phyloP scores from a whole-genome alignment of 2,329 filamentous ascomycete species.

The Colletotrichum sp. region DNA sequence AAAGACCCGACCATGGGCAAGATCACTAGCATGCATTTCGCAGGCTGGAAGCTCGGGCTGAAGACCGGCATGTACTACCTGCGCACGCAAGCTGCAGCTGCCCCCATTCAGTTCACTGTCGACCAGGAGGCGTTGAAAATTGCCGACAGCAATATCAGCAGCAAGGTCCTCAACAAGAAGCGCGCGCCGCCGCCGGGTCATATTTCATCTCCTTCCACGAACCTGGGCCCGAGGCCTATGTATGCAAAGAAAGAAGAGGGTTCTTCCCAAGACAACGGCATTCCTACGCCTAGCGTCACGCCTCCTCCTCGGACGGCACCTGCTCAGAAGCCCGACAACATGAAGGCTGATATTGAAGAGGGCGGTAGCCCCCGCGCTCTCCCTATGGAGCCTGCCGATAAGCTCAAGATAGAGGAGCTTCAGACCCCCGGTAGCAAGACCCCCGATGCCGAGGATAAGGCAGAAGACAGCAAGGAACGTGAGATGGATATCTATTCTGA shows the following conservation, averaged over 20 bases:
- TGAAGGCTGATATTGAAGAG: conserved; percentile 79
- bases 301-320: conserved; percentile 66
- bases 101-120: conserved; percentile 98
- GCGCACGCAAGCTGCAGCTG: conserved; percentile 94
- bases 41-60: conserved; percentile 97
- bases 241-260: conserved; percentile 63
- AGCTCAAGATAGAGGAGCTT: conserved; percentile 69
- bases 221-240: conserved; percentile 70
- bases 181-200: conserved; percentile 64
- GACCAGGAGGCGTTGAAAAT: conserved; percentile 95
- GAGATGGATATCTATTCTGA: conserved; percentile 96
- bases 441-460: conserved; percentile 74
- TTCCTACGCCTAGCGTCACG: conserved; percentile 73
- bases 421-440: conserved; percentile 56
- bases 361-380: conserved; percentile 82
- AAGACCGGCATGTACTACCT: conserved; percentile 99
- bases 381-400: conserved; percentile 71
- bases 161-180: conserved; percentile 71
- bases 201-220: conserved; percentile 56
- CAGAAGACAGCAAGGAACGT: conserved; percentile 73
- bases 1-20: conserved; percentile 99
- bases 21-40: conserved; percentile 99
- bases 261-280: conserved; percentile 56
- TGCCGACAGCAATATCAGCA: conserved; percentile 78
- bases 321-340: conserved; percentile 64